A percentile compares a stretch with the other conserved stretches of the same genome.
Conservation (phyloP, 306 rosid species). For the Sesbania bispinosa region DNA sequence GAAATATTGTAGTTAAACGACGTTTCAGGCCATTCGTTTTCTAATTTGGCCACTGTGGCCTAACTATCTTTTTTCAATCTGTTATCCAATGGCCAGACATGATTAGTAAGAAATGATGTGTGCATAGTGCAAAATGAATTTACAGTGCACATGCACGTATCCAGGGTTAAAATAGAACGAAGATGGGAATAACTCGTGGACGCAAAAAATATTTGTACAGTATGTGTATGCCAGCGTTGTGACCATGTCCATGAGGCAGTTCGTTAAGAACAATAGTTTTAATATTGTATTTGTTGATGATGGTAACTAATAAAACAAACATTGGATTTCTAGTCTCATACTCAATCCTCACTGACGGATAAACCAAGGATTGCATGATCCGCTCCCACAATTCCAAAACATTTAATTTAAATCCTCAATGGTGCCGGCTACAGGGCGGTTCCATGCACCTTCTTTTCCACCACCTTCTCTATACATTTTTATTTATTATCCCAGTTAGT, state of each 20-base stretch:
- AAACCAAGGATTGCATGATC: neutral
- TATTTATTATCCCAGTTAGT: neutral
- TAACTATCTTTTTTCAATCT: no score
- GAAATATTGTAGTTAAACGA: no score
- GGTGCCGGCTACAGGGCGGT: neutral
- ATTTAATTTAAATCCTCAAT: neutral
- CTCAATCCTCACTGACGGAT: constrained; percentile 35
- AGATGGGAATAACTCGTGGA: no score
- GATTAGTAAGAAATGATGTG: neutral
- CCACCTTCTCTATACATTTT: neutral
- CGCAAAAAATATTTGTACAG: no score
- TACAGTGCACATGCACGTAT: neutral
- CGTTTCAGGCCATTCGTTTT: no score
- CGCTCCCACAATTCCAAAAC: neutral
- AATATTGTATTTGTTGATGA: constrained; percentile 9
- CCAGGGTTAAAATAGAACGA: no score
- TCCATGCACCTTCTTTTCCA: neutral
- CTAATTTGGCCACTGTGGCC: no score
- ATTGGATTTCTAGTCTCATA: neutral
- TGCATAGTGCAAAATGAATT: neutral
- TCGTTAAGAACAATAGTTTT: constrained; percentile 24
- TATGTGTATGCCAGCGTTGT: neutral
- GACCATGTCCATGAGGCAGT: neutral
- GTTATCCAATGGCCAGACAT: no score
- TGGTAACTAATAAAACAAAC: neutral